Evolutionary conservation across 2,329 filamentous ascomycete species (phyloP), one percentile per base, ranked within the genome.

Genomic region (Pyrenophora teres): DNA sequence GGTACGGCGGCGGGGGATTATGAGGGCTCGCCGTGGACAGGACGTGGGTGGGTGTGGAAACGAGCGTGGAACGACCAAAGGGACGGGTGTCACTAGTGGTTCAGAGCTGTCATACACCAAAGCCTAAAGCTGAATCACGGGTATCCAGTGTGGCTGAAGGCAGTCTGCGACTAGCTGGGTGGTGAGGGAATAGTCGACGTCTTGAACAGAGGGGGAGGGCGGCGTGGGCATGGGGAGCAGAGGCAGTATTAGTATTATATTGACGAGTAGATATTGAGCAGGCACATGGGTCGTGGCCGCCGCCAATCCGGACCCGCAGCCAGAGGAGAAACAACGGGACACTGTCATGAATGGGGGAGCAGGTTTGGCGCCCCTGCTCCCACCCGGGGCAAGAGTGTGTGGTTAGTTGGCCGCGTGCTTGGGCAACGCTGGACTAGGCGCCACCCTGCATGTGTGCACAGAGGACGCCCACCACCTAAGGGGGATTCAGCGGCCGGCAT

Each of bases 51-150:
- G 59, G 56, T 54, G 60, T 62, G 62, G 64, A 66, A 71, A 63
- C 68, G 67, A 70, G 62, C 60, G 68, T 70, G 62, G 51, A 65
- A 65, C 59, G 59, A 51, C 48, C 57, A 57, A 52, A 50, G 57
- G 50, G 57, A 65, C 54, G 59, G 60, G 64, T 65, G 64, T 64
- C 60, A 69, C 66, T 50, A 55, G 59, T 67, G 67, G 64, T 61
- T 59, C 62, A 66, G 56, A 60, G 44, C n/a, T 19, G 41, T 42
- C 44, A 52, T 42, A 32, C 23, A 55, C 18, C 43, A 47, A 41
- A 54, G 57, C 48, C 45, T 55, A 48, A 12, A 42, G 40, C 40
- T 50, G 55, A 52, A 45, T 41, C 49, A 38, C 63, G 64, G 62
- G 63, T 65, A 63, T 63, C 59, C 39, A 44, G 57, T 57, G 60